Evolutionary conservation across 75 land plant species (phyloP), one percentile per base, ranked within the genome.

Genomic region (Cupressus sempervirens): DNA sequence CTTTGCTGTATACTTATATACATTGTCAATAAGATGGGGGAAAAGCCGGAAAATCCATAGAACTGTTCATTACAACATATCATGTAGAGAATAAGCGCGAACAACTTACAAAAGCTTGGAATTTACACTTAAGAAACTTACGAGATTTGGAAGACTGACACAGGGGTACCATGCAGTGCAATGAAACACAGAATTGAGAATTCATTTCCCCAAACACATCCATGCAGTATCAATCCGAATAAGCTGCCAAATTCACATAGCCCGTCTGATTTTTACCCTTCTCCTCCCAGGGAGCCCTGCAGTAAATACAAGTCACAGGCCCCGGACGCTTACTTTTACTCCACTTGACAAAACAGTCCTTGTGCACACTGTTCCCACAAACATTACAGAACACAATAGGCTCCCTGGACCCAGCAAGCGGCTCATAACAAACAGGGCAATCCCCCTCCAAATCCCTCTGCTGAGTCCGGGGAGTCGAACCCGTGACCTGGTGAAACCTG

Each of bases 361-460:
- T 88, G 84, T 97, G 99, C 67, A 97, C 85, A 50, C 85, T 86
- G 79, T 96, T 97, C 88, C 94, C 87, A 58, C 99, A 97, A 65
- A 88, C 85, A 83, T 87, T 85, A 86, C 99, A 96, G 29, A 87
- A 90, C 36, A 93, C 94, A 86, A 93, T 77, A 62, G 76, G 86
- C 84, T 88, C 90, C 76, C 29, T 90, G 87, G 15, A 38, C 87
- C 18, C 83, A 30, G 46, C 88, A 95, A 97, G 91, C 81, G 91
- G 90, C 82, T 97, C 98, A 41, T 96, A 86, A 85, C 99, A 97
- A 34, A 97, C 86, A 23, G 96, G 98, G 45, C 98, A 96, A 40
- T 76, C 86, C n/a, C 87, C 92, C 14, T 88, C 93, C 1, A 92
- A 89, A 48, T 85, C 86, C 20, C 87, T 86, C 74, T 88, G 93